Conservation (phyloP, 257 asterid species). For the Primulina huaijiensis region DNA sequence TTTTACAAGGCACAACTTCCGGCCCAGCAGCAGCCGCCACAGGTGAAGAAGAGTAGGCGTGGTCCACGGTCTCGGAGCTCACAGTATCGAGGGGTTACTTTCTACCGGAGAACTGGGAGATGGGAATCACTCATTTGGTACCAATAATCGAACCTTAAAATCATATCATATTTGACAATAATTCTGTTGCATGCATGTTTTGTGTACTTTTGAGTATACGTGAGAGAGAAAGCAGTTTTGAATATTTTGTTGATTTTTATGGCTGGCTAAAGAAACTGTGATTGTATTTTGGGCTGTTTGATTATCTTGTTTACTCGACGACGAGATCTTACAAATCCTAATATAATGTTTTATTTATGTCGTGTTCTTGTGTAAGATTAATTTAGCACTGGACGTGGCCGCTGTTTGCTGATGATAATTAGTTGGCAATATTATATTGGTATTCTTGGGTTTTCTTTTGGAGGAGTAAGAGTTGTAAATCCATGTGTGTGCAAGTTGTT, state of each 20-base stretch:
- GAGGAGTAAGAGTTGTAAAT: neutral
- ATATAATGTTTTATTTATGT: too few species aligned
- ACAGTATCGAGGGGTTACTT: slow-evolving; percentile 93
- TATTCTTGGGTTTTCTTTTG: too few species aligned
- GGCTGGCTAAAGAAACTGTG: neutral
- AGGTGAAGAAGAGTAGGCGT: slow-evolving; percentile 79
- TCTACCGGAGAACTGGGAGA: slow-evolving; percentile 93
- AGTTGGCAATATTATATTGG: neutral
- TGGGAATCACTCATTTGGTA: slow-evolving; percentile 99
- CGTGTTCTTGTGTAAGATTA: neutral
- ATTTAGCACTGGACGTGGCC: neutral
- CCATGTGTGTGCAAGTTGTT: too few species aligned
- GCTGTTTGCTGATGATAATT: neutral
- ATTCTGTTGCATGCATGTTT: slow-evolving; percentile 27
- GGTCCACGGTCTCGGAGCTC: slow-evolving; percentile 97
- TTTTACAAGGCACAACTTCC: slow-evolving; percentile 21
- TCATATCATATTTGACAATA: neutral
- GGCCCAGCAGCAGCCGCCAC: slow-evolving; percentile 25
- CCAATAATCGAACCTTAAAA: slow-evolving; percentile 12
- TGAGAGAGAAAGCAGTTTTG: neutral
- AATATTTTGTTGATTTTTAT: too few species aligned
- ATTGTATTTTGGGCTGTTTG: neutral
- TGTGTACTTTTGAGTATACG: neutral
- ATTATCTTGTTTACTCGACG: too few species aligned
- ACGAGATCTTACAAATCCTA: neutral